phyloP scores from a whole-genome alignment of 345 rosid genomes.

The Reutealis trisperma region DNA sequence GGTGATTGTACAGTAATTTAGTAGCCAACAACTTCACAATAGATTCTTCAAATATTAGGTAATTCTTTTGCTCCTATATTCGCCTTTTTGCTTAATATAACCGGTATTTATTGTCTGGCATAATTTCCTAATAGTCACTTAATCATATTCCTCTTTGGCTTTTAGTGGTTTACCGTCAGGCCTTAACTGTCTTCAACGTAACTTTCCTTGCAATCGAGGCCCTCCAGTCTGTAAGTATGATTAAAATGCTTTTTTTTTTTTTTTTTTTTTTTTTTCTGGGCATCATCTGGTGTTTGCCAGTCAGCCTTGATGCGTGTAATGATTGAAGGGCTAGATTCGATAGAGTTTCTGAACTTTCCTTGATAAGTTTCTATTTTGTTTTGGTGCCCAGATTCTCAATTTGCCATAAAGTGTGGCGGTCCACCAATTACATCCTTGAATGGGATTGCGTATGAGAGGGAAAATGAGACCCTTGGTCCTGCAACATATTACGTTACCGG shows the following conservation, averaged over 20 bases:
- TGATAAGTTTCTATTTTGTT: neutral
- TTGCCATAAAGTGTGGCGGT: slow-evolving; percentile 70
- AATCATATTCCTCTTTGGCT: slow-evolving; percentile 18
- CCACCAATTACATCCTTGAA: slow-evolving; percentile 42
- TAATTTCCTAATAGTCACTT: neutral
- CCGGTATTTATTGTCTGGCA: neutral
- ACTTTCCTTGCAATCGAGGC: slow-evolving; percentile 62
- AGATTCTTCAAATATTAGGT: slow-evolving; percentile 48
- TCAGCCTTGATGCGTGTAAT: neutral
- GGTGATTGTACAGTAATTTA: slow-evolving; percentile 58
- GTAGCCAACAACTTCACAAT: slow-evolving; percentile 70
- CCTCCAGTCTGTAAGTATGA: slow-evolving; percentile 56
- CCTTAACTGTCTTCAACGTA: slow-evolving; percentile 64
- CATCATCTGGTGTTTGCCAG: neutral
- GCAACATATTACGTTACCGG: slow-evolving; percentile 53
- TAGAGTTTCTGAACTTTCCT: neutral
- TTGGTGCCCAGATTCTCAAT: slow-evolving; percentile 45
- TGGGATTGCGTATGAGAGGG: slow-evolving; percentile 46
- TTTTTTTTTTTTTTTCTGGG: neutral
- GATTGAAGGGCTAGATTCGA: neutral
- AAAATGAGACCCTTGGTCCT: slow-evolving; percentile 53
- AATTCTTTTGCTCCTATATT: slow-evolving; percentile 7
- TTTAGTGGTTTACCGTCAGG: slow-evolving; percentile 48
- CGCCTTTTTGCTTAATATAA: neutral
- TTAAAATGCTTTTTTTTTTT: neutral